These are phyloP conservation scores for Pseudocercospora macadamiae DNA, from an alignment of 2,329 filamentous ascomycete species.

Conservation along the genomic window DNA sequence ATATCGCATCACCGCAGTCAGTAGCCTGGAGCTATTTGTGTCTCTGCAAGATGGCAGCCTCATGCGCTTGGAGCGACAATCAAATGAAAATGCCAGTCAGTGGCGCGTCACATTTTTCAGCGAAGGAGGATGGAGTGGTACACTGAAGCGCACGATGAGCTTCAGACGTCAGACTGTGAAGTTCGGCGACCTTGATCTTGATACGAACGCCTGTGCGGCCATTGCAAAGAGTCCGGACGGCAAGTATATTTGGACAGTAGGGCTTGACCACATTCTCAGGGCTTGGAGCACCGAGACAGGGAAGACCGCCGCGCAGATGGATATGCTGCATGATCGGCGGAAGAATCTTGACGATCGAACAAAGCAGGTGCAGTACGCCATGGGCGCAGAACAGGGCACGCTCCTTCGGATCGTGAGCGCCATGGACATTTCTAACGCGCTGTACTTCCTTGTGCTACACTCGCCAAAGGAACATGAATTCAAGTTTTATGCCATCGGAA, in stretches of 20 bases:
- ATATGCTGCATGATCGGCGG: conserved; percentile 78
- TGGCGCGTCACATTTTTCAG: conserved; percentile 76
- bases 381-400: conserved; percentile 78
- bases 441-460: conserved; percentile 75
- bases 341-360: conserved; percentile 45
- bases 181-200: conserved; percentile 66
- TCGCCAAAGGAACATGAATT: conserved; percentile 90
- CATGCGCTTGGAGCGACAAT: conserved; percentile 67
- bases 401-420: conserved; percentile 68
- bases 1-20: conserved; percentile 77
- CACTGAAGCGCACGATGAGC: conserved; percentile 66
- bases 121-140: conserved; percentile 68
- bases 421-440: conserved; percentile 19
- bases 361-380: conserved; percentile 67
- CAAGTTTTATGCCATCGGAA: conserved; percentile 83
- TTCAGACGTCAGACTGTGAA: conserved; percentile 67
- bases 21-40: conserved; percentile 73
- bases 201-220: conserved; percentile 68
- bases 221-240: conserved; percentile 52
- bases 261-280: conserved; percentile 83
- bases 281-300: conserved; percentile 88
- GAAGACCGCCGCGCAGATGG: conserved; percentile 73
- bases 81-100: conserved; percentile 53
- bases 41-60: conserved; percentile 80
- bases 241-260: conserved; percentile 73